Conservation (phyloP, 139 green algal genomes). For the Picochlorum sp. region DNA sequence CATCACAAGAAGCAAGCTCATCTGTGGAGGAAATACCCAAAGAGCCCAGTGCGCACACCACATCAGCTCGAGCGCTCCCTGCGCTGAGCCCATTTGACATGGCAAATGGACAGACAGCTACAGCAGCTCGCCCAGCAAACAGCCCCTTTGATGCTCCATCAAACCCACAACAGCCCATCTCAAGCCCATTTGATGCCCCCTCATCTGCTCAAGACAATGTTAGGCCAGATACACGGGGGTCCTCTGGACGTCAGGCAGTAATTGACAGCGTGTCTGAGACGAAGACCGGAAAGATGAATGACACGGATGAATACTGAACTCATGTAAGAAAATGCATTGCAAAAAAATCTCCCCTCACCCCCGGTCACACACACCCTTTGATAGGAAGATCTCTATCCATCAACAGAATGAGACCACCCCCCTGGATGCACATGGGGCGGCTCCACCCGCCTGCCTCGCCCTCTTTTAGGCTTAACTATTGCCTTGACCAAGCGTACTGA, state of each 20-base stretch:
- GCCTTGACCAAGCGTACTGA: background rate
- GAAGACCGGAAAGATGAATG: background rate
- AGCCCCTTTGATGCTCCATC: conserved; percentile 3
- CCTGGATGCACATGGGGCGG: too few species aligned
- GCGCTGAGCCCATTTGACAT: conserved; percentile 8
- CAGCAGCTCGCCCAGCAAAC: conserved; percentile 3
- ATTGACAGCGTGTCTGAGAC: conserved; percentile 11
- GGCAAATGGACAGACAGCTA: background rate
- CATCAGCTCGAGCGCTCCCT: background rate
- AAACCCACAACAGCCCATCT: background rate
- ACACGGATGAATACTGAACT: background rate
- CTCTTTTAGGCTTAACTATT: conserved; percentile 5
- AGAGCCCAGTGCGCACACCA: background rate
- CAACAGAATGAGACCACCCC: too few species aligned
- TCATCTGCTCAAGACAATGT: background rate
- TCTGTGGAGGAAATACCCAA: background rate
- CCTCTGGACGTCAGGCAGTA: background rate
- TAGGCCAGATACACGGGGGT: background rate
- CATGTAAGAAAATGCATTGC: too few species aligned
- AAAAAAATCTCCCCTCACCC: too few species aligned
- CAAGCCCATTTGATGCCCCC: background rate
- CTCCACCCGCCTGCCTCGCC: background rate
- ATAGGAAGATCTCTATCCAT: too few species aligned
- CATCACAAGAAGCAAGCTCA: background rate
- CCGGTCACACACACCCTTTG: too few species aligned